Base-by-base conservation (phyloP, 202 grass and related monocot genomes). In the Brachypodium distachyon region DNA sequence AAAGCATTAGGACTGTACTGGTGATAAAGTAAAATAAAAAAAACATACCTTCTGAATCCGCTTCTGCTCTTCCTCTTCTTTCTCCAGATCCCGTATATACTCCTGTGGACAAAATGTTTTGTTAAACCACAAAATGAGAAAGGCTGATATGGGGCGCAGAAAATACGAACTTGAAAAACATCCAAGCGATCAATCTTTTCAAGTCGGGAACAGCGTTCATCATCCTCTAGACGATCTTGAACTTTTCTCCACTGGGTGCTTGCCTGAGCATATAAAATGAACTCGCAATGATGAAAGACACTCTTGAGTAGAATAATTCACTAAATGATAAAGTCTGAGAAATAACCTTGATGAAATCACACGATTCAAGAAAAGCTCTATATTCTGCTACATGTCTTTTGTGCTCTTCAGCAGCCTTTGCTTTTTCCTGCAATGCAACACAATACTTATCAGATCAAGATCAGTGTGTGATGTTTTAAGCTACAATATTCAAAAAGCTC, bases 321-420 rank as follows among this genome's bases (percentile, higher is more conserved):
- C 5, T 58, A 36, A 46, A 66, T 26, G 11, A 79, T 66, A 83
- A 60, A 32, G 68, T 51, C 10, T 60, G 70, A 60, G 50, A 63
- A 34, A 86, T 74, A 81, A 99, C 96, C 92, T 99, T 91, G 57
- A 99, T 96, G 57, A 99, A 99, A 59, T 99, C 92, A 41, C 96
- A 99, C 37, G 96, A 99, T 85, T 90, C 83, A 68, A 99, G 89
- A 84, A 99, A 99, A 37, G 77, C 78, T 82, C 87, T 83, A 81
- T 85, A 99, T 53, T 96, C 96, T 29, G 78, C 85, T 67, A 93
- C 49, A 19, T 96, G 76, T 50, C 74, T 90, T 83, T 87, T 96
- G 81, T 87, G 92, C 47, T 93, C 87, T 84, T 93, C 92, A 49
- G 76, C 78, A 84, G 87, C 96, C 81, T 89, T 99, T 46, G 83